Base-by-base conservation (phyloP, 2,329 filamentous ascomycete species). In the Penicillium sp. region DNA sequence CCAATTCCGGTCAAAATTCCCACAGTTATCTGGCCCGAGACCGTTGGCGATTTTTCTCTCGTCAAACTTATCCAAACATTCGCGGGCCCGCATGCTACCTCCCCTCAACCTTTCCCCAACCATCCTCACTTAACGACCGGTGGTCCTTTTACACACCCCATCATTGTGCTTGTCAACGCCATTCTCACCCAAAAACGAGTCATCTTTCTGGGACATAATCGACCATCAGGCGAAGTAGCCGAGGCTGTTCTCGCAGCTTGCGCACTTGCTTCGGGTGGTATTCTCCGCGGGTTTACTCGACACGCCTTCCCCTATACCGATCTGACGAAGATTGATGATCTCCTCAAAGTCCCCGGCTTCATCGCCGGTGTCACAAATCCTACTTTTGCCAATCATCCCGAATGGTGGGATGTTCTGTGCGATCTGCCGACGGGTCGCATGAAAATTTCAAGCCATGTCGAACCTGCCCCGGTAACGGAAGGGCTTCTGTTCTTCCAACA, bases 261-360 rank as follows among this genome's bases (percentile, higher is more conserved):
- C 75, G 92, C 95, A 11, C 83, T 99, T 49, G 94, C 90, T 14
- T 97, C 93, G 13, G 95, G 95, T 19, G 94, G 95, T 6, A 82
- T 96, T n/a, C 81, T 99, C 37, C 85, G 93, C 58, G 95, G 95
- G 31, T 99, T 99, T 76, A 96, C 94, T 9, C 86, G 95, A 18
- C 92, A 98, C 77, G 95, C 95, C 0, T 99, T 99, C 72, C 95
- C 95, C 2, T 99, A 99, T 72, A 99, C 95, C 1, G 95, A 99
- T 78, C 83, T 99, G 44, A 97, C 92, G 64, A 99, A 99, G 78
- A 93, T 99, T 60, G 95, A 99, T 66, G 95, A 98, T 73, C 84
- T 99, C 11, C 83, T 99, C 50, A 94, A 96, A 69, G 95, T 99
- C 0, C 94, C 95, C 6, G 95, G 95, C 2, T 99, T 99, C 76